Percentiles rank a stretch among this genome's conserved stretches.
Evolutionary conservation across 2,329 filamentous ascomycete genomes (phyloP).

Genomic region (Monosporascus sp.): DNA sequence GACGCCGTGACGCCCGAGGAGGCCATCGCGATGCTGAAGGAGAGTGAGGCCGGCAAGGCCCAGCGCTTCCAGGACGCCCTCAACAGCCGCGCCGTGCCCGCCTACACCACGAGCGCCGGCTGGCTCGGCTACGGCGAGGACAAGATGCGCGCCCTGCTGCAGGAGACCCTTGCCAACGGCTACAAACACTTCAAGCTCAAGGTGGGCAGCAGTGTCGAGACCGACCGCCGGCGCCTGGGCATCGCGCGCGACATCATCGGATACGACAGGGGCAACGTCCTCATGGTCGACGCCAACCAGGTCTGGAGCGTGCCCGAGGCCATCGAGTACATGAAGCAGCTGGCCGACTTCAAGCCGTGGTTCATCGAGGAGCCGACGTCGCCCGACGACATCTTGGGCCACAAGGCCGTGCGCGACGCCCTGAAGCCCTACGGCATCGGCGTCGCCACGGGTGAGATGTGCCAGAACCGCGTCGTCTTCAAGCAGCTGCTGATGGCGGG

Average conservation of each 20-base stretch:
- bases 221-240: conserved; percentile 63
- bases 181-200: conserved; percentile 90
- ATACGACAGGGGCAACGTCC: conserved; percentile 74
- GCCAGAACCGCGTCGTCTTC: conserved; percentile 90
- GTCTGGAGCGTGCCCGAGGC: conserved; percentile 88
- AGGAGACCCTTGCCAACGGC: conserved; percentile 69
- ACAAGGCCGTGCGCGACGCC: conserved; percentile 78
- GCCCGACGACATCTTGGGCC: conserved; percentile 83
- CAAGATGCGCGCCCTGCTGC: conserved; percentile 72
- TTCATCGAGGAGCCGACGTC: conserved; percentile 94
- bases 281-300: conserved; percentile 95
- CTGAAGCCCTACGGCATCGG: conserved; percentile 70
- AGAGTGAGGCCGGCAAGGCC: conserved; percentile 62
- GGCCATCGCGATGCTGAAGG: conserved; percentile 65
- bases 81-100: conserved; percentile 70
- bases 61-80: conserved; percentile 70
- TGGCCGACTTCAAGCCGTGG: conserved; percentile 81
- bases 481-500: conserved; percentile 80
- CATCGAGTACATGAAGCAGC: conserved; percentile 77
- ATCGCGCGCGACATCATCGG: conserved; percentile 79
- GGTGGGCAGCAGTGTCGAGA: conserved; percentile 68
- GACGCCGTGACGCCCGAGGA: conserved; percentile 88
- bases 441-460: conserved; percentile 91
- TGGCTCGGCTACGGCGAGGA: conserved; percentile 90
- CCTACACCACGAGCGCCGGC: conserved; percentile 84